These are phyloP conservation scores for Incumbomyces lentus DNA, from an alignment of 2,329 filamentous ascomycete genomes.

Conservation along the genomic window DNA sequence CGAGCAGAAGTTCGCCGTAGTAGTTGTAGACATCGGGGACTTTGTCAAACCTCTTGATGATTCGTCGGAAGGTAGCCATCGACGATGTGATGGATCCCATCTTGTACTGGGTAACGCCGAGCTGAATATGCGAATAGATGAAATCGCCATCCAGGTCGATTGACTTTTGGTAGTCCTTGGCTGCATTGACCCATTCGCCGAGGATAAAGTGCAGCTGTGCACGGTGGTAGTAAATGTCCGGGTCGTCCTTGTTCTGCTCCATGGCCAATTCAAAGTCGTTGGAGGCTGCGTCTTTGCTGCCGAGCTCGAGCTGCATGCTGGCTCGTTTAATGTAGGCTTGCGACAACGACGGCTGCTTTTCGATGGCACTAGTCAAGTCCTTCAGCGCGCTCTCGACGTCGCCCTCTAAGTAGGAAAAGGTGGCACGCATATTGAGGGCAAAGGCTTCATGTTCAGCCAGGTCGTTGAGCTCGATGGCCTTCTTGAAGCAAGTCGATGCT, in stretches of 20 bases:
- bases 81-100: conserved; percentile 96
- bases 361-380: conserved; percentile 86
- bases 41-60: conserved; percentile 96
- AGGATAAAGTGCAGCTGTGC: conserved; percentile 98
- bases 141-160: conserved; percentile 93
- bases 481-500: conserved; percentile 74
- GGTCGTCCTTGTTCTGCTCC: conserved; percentile 74
- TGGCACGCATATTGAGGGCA: conserved; percentile 92
- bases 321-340: conserved; percentile 99
- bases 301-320: conserved; percentile 92
- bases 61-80: conserved; percentile 95
- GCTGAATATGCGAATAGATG: conserved; percentile 98
- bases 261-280: conserved; percentile 80
- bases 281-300: conserved; percentile 74
- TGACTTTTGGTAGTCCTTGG: conserved; percentile 98
- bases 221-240: conserved; percentile 98
- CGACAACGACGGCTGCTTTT: conserved; percentile 75
- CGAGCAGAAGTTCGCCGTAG: conserved; percentile 91
- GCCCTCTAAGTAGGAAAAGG: conserved; percentile 84
- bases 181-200: conserved; percentile 80
- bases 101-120: conserved; percentile 99
- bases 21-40: conserved; percentile 99
- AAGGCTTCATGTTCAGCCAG: conserved; percentile 77
- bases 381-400: conserved; percentile 72
- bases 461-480: conserved; percentile 70